Evolutionary conservation across 2,329 filamentous ascomycete genomes (phyloP).

Genomic region (Fusarium sp.): DNA sequence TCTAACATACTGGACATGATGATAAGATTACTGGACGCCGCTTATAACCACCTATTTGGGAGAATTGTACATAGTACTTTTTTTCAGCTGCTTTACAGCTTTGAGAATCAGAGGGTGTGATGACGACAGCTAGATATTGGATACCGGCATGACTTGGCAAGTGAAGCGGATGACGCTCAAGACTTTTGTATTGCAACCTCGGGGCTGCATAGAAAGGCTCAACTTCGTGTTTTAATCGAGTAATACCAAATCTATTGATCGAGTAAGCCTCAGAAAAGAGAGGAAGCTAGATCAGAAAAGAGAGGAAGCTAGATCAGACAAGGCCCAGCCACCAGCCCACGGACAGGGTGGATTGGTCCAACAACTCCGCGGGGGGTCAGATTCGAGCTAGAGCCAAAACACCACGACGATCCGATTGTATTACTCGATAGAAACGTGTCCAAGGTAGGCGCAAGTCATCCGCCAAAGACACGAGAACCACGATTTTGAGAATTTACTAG

Average conservation of each 20-base stretch:
- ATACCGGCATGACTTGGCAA: neutral
- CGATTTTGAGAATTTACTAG: neutral
- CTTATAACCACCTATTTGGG: slow-evolving; percentile 14
- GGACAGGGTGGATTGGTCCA: neutral
- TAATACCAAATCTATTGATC: slow-evolving; percentile 12
- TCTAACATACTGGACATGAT: slow-evolving; percentile 13
- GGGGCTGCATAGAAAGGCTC: neutral
- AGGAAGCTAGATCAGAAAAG: neutral
- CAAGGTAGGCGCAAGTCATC: slow-evolving; percentile 12
- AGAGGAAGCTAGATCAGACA: neutral
- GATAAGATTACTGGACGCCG: slow-evolving; percentile 19
- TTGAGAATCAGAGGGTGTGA: slow-evolving; percentile 1
- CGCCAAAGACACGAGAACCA: slow-evolving; percentile 13
- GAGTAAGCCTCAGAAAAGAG: slow-evolving; percentile 14
- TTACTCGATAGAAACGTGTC: slow-evolving; percentile 37
- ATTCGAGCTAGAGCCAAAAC: slow-evolving; percentile 13
- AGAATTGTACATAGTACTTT: neutral
- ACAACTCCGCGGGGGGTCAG: slow-evolving; percentile 15
- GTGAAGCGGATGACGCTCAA: slow-evolving; percentile 5
- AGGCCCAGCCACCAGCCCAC: slow-evolving; percentile 7
- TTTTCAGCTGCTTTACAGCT: neutral
- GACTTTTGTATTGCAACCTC: slow-evolving; percentile 16
- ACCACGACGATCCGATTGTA: slow-evolving; percentile 5
- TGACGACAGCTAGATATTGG: neutral
- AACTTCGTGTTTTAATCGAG: slow-evolving; percentile 32